Conservation (phyloP, 306 rosid genomes). For the Lupinus albus region DNA sequence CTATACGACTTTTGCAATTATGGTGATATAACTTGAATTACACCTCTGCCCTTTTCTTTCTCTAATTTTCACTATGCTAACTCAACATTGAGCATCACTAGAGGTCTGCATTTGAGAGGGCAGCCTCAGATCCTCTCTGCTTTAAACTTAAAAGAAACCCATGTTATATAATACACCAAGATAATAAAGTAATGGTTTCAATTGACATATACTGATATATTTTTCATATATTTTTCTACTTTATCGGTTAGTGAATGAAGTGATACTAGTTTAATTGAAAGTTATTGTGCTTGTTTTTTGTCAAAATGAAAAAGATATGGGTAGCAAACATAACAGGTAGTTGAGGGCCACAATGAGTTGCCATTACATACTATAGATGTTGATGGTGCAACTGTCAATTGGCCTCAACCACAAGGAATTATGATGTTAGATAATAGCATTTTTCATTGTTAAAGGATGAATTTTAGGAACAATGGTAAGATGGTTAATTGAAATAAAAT, state of each 20-base stretch:
- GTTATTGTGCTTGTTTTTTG: background rate
- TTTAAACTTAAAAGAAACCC: conserved; percentile 2
- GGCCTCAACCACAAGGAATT: conserved; percentile 9
- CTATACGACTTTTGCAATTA: too few species aligned
- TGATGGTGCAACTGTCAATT: conserved; percentile 35
- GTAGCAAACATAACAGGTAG: conserved; percentile 34
- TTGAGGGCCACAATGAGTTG: conserved; percentile 40
- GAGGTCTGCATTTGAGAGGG: background rate
- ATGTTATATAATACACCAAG: background rate
- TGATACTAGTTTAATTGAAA: background rate
- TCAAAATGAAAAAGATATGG: background rate
- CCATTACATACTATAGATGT: conserved; percentile 25
- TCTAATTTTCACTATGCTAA: background rate
- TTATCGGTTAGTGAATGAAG: background rate
- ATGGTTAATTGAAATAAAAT: background rate
- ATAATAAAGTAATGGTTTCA: conserved; percentile 5
- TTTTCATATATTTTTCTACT: background rate
- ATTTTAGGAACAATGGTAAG: too few species aligned
- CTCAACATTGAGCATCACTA: conserved; percentile 10
- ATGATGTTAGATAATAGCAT: background rate
- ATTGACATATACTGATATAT: background rate
- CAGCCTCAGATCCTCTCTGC: conserved; percentile 1
- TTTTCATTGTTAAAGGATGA: too few species aligned
- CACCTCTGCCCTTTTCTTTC: background rate
- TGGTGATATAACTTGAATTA: background rate